Evolutionary conservation across 208 protist genomes (phyloP), one percentile per base, ranked within the genome.

Genomic region (Leishmania guyanensis): DNA sequence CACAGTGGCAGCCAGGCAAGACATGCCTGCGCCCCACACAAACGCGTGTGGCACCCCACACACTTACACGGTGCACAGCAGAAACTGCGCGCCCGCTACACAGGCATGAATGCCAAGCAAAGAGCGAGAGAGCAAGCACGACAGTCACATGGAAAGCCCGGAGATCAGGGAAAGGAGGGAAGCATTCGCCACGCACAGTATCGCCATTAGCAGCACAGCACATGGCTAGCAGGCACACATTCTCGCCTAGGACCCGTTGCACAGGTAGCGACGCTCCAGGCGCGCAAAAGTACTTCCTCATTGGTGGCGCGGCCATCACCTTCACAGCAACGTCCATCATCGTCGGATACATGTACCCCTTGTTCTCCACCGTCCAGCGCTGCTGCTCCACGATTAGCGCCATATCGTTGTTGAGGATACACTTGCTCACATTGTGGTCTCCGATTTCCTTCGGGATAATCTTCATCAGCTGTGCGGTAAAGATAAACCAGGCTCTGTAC

Each of bases 401-500:
- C 60, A 96, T 87, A 22, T 95, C 88, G 48, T 88, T 92, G 16
- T 73, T 84, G 16, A 79, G 75, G 64, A 97, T 82, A 75, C 82
- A 87, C 56, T 90, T 83, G 0, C 86, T 78, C 51, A 94, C 85
- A 33, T 73, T 76, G 58, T 85, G 82, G 50, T 88, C 84, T 22
- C 89, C 89, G 48, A 92, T 81, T 70, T 94, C 92, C 84, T 87
- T 87, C 69, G 77, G 77, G 72, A 97, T 89, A 43, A 77, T 86
- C 58, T 80, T 80, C 87, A 94, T 90, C 60, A 98, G 84, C 82
- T 97, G 94, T 46, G 90, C 93, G 14, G 94, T 86, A 20, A 93
- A 82, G 79, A 97, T 93, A 10, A 92, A 89, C 14, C 94, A 94
- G 16, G 97, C 68, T 1, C 86, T 62, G 79, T 97, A 97, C 1